phyloP scores from a whole-genome alignment of 2,329 filamentous ascomycete genomes.

The Pleurostoma richardsiae region DNA sequence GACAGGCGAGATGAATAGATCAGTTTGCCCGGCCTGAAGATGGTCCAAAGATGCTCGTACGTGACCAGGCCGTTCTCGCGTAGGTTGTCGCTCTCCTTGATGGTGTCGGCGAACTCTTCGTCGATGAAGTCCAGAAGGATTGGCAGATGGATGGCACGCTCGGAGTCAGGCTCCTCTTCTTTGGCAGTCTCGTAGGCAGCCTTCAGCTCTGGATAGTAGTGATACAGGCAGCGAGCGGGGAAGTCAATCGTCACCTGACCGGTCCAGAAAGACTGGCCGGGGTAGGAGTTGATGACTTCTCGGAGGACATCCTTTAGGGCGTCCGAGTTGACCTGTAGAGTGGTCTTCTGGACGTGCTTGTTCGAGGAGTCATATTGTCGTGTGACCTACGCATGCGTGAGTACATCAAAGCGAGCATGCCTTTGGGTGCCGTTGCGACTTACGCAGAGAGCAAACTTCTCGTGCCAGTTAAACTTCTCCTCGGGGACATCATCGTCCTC shows the following conservation, averaged over 20 bases:
- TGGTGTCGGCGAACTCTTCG: conserved; percentile 18
- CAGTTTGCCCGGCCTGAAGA: conserved; percentile 19
- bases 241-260: conserved; percentile 15
- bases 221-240: conserved; percentile 17
- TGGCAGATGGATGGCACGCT: conserved; percentile 17
- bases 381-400: conserved; percentile 3
- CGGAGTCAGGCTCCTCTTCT: conserved; percentile 12
- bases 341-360: conserved; percentile 8
- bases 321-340: conserved; percentile 15
- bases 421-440: conserved; percentile 6
- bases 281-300: conserved; percentile 15
- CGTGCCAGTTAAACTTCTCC: conserved; percentile 21
- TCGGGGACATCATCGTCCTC: conserved; percentile 19
- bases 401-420: neutral
- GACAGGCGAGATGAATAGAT: conserved; percentile 16
- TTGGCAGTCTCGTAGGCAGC: conserved; percentile 11
- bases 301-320: conserved; percentile 14
- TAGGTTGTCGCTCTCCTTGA: conserved; percentile 16
- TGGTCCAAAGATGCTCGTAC: conserved; percentile 21
- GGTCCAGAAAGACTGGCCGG: conserved; percentile 18
- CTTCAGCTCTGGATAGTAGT: conserved; percentile 18
- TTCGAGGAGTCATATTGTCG: conserved; percentile 13
- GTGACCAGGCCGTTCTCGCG: conserved; percentile 16
- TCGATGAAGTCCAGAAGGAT: conserved; percentile 19
- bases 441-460: conserved; percentile 21